Evolutionary conservation across 2,329 filamentous ascomycete species (phyloP), one percentile per base, ranked within the genome.

Genomic region (Colletotrichum coccodes): DNA sequence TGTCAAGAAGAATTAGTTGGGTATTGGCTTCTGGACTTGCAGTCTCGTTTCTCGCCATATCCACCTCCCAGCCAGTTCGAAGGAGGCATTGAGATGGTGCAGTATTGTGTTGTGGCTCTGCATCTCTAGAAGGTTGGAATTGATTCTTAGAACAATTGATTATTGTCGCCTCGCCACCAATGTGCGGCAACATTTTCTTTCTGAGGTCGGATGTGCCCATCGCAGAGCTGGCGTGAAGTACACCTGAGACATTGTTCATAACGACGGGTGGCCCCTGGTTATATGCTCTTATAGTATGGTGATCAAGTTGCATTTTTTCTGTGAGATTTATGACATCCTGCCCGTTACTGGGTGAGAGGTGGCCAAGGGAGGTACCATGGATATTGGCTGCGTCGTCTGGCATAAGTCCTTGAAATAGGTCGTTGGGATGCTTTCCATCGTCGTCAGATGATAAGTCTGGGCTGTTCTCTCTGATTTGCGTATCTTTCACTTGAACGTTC

Each of bases 51-150:
- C 68, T 65, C 30, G 42, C 36, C 32, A 64, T 40, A 12, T 70
- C 53, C 6, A 71, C 64, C n/a, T 66, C 44, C 60, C 67, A 70
- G 7, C 26, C 36, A n/a, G 46, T 32, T 21, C 53, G 36, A 32
- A 64, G 38, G 23, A 54, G 12, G 6, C n/a, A 52, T 30, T 53
- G 61, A 14, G 26, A 44, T 4, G 30, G 32, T 34, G 46, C 40
- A 28, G 16, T 36, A 9, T 12, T 47, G 30, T 7, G 30, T 12
- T 18, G 40, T 28, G 30, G n/a, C 14, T 21, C 14, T 47, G 42
- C n/a, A 32, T 47, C 18, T 7, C 8, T n/a, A n/a, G 21, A 14
- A 7, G 16, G 28, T n/a, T 34, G 30, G 11, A 14, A 7, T 6
- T 26, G 12, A 5, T 9, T n/a, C n/a, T 21, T 21, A 8, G 12